These are phyloP conservation scores for Yamadazyma takamatsuzukensis DNA, from an alignment of 805 yeast species.

Conservation along the genomic window DNA sequence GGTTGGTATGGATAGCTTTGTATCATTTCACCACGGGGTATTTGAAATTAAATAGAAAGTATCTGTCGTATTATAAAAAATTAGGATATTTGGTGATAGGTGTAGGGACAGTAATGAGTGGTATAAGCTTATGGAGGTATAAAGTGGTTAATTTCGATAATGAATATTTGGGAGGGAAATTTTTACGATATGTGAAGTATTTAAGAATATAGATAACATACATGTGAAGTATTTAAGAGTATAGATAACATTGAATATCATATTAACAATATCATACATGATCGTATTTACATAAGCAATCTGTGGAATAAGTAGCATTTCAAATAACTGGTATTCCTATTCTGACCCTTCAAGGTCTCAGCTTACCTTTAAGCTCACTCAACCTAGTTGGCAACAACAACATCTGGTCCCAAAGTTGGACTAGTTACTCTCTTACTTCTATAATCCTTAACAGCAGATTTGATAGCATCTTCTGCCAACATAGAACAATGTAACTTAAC, in stretches of 20 bases:
- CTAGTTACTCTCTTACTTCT: conserved; percentile 61
- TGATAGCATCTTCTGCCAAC: conserved; percentile 98
- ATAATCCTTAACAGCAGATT: conserved; percentile 95
- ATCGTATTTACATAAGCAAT: no score
- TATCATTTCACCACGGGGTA: conserved; percentile 59
- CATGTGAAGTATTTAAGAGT: no score
- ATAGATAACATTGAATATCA: no score
- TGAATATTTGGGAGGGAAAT: conserved; percentile 17
- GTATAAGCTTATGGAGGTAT: conserved; percentile 30
- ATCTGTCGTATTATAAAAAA: conserved; percentile 36
- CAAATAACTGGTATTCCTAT: no score
- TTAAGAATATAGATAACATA: conserved; percentile 6
- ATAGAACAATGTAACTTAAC: conserved; percentile 96
- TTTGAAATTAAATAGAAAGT: conserved; percentile 42
- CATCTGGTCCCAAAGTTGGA: conserved; percentile 63
- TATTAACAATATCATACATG: no score
- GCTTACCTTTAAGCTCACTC: no score
- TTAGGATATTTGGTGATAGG: conserved; percentile 42
- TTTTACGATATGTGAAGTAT: conserved; percentile 22
- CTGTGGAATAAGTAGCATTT: no score
- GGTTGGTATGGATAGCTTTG: conserved; percentile 13
- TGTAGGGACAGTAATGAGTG: conserved; percentile 30
- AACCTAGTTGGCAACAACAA: no score
- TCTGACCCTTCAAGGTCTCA: no score
- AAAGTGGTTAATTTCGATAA: conserved; percentile 19